A percentile compares a stretch with the other conserved stretches of the same genome.
These are phyloP conservation scores for Lactuca saligna DNA, from an alignment of 129 eudicot species.

Conservation along the genomic window DNA sequence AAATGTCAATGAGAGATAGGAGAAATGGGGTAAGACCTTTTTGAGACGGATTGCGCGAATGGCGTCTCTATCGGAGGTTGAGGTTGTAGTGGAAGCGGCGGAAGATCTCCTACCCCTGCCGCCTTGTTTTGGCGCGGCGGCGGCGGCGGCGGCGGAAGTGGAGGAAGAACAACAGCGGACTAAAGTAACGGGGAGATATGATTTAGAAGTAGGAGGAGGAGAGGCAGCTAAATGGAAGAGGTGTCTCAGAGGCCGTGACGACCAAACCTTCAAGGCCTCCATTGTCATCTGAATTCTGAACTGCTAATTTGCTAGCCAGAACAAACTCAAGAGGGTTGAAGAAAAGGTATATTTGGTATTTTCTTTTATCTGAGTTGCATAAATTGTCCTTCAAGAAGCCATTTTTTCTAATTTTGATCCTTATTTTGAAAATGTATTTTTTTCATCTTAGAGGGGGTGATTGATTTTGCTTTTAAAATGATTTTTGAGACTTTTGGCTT, in stretches of 20 bases:
- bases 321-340: constrained; percentile 5
- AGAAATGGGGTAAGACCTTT: constrained; percentile 44
- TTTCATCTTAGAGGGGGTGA: no score
- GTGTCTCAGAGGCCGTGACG: constrained; percentile 48
- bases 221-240: constrained; percentile 46
- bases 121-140: constrained; percentile 32
- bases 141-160: constrained; percentile 27
- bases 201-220: constrained; percentile 18
- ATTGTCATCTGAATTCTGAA: constrained; percentile 32
- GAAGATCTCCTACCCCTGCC: constrained; percentile 53
- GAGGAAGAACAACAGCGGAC: constrained; percentile 56
- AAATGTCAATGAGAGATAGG: neutral
- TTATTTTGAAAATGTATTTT: neutral
- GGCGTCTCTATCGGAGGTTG: constrained; percentile 88
- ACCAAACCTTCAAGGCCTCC: constrained; percentile 61
- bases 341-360: constrained; percentile 9
- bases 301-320: constrained; percentile 3
- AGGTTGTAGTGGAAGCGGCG: constrained; percentile 32
- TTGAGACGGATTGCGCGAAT: constrained; percentile 82
- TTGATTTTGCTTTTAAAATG: no score
- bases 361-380: neutral
- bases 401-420: no score
- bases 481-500: no score
- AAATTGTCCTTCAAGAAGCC: constrained; percentile 14
- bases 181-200: constrained; percentile 21